Base-by-base conservation (phyloP, 208 protist species). In the Phytomonas sp. region DNA sequence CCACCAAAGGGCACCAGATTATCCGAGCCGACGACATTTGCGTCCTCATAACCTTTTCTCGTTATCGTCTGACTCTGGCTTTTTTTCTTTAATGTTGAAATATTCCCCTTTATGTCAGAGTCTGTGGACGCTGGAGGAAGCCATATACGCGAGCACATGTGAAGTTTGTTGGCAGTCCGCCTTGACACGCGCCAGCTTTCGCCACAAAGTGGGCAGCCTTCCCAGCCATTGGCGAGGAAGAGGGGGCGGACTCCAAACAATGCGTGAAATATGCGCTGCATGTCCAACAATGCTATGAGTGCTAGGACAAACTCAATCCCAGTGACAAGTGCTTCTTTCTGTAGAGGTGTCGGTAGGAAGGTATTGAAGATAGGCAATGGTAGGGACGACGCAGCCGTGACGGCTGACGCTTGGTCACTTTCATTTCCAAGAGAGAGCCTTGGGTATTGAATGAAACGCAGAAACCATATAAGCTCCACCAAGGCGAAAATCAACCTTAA, bases 211-310 rank as follows among this genome's bases (percentile, higher is more conserved):
- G 87, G 87, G 65, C 84, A 92, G 31, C 74, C 66, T 42, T 86
- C 81, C 73, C 75, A 84, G 19, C 84, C 80, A 32, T 86, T 80
- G 1, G 80, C 72, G n/a, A 88, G 75, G n/a, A 62, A 71, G 31
- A 92, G 78, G 5, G 80, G 82, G 19, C 79, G 82, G 33, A 87
- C 82, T 0, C 87, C 87, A 33, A 89, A 76, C 29, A 86, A 56
- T 10, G 82, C 87, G 78, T 92, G 73, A 61, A 89, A 86, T 30
- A 89, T 71, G 12, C 84, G 82, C 73, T 88, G 81, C 45, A 78
- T 75, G 59, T 78, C 81, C 12, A 89, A 52, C 11, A 84, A 74
- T 11, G 76, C 78, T 40, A 77, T 73, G 16, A 82, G 2, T 31
- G 71, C 72, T 4, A 89, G 71, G 8, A 89, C 69, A 36, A 74